Conservation (phyloP, 768 basidiomycete genomes). For the Mycena albidolilacea region DNA sequence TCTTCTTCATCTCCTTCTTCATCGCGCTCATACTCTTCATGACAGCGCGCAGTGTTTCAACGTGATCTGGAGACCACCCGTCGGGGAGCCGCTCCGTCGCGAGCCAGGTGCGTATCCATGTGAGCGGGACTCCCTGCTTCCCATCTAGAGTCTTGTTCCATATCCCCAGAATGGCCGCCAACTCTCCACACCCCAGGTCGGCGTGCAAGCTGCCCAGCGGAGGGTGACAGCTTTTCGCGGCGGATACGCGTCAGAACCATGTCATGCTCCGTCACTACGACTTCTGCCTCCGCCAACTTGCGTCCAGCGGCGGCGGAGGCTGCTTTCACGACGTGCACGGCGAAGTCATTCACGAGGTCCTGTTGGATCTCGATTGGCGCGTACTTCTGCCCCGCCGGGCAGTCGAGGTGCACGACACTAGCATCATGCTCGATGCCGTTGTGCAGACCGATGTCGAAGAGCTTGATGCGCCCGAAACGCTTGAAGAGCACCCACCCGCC, state of each 20-base stretch:
- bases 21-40: conserved; percentile 49
- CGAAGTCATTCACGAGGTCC: conserved; percentile 54
- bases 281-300: conserved; percentile 48
- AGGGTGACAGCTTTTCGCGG: conserved; percentile 60
- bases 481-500: too few species aligned
- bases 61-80: conserved; percentile 57
- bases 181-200: conserved; percentile 78
- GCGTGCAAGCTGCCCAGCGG: conserved; percentile 63
- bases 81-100: conserved; percentile 66
- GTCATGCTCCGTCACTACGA: conserved; percentile 56
- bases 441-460: too few species aligned
- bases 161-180: conserved; percentile 74
- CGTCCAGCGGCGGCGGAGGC: conserved; percentile 37
- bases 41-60: conserved; percentile 42
- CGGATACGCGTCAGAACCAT: conserved; percentile 68
- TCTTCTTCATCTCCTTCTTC: conserved; percentile 44
- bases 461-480: too few species aligned
- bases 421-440: too few species aligned
- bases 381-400: too few species aligned
- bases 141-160: conserved; percentile 57
- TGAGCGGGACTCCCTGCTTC: conserved; percentile 60
- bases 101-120: conserved; percentile 69
- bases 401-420: too few species aligned
- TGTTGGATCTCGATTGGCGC: conserved; percentile 44
- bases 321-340: conserved; percentile 46